Conservation (phyloP, 108 stramenopile genomes). For the Cyclotella choctawhatcheeana region DNA sequence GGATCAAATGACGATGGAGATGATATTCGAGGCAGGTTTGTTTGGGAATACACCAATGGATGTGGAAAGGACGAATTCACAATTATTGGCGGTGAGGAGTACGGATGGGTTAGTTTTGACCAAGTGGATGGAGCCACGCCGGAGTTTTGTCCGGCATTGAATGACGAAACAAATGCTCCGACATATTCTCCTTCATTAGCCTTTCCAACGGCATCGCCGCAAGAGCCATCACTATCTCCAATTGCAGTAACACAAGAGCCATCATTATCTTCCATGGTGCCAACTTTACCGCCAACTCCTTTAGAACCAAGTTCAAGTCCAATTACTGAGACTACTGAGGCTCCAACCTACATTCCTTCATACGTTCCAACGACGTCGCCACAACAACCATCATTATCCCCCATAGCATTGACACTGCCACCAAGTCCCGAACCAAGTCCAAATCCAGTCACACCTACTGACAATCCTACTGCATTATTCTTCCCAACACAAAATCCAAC, state of each 20-base stretch:
- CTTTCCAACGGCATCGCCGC: neutral
- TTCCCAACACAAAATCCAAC: neutral
- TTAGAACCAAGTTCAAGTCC: neutral
- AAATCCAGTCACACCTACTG: neutral
- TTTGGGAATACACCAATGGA: constrained; percentile 20
- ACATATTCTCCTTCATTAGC: neutral
- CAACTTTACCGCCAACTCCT: neutral
- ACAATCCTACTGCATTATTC: neutral
- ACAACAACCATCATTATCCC: no score
- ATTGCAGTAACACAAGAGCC: neutral
- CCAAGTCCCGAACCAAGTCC: neutral
- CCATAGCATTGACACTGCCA: neutral
- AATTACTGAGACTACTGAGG: neutral
- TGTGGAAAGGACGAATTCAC: constrained; percentile 22
- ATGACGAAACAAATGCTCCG: neutral
- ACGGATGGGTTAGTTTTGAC: constrained; percentile 17
- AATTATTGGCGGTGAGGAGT: constrained; percentile 8
- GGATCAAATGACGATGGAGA: constrained; percentile 25
- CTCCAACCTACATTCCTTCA: neutral
- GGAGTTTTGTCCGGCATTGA: constrained; percentile 17
- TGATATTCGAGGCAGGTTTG: constrained; percentile 32
- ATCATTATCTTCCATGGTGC: neutral
- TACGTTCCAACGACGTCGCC: neutral
- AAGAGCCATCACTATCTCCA: neutral
- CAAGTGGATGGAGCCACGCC: constrained; percentile 9